phyloP scores from a whole-genome alignment of 2,329 filamentous ascomycete species.

The Zymoseptoria pseudotritici region DNA sequence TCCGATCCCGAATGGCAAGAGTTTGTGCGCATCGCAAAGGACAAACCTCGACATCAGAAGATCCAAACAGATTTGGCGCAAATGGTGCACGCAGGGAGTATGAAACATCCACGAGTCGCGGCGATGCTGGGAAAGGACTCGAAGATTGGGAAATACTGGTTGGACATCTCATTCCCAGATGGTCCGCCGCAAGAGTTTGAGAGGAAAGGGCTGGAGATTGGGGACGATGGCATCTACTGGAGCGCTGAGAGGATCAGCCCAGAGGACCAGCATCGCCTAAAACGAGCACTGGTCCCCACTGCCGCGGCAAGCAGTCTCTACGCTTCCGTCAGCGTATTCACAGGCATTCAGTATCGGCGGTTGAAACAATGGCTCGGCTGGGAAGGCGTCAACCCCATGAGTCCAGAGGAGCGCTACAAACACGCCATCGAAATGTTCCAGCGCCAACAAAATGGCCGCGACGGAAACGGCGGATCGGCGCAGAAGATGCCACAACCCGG shows the following conservation, averaged over 20 bases:
- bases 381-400: constrained; percentile 27
- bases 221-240: constrained; percentile 35
- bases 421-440: constrained; percentile 25
- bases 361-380: constrained; percentile 32
- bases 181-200: constrained; percentile 44
- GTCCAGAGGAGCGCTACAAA: constrained; percentile 26
- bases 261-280: constrained; percentile 35
- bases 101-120: constrained; percentile 26
- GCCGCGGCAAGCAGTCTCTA: constrained; percentile 31
- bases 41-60: constrained; percentile 33
- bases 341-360: constrained; percentile 29
- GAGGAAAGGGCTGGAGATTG: constrained; percentile 38
- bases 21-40: constrained; percentile 40
- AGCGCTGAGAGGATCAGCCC: constrained; percentile 32
- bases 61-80: constrained; percentile 36
- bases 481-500: neutral
- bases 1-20: constrained; percentile 50
- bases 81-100: constrained; percentile 26
- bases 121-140: constrained; percentile 33
- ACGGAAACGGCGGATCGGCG: constrained; percentile 1
- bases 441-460: constrained; percentile 14
- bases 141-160: constrained; percentile 38
- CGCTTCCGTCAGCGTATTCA: constrained; percentile 29
- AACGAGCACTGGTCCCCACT: constrained; percentile 32
- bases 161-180: constrained; percentile 43